Evolutionary conservation across 495 filamentous ascomycete genomes (phyloP).

Genomic region (Hypomontagnella submonticulosa): DNA sequence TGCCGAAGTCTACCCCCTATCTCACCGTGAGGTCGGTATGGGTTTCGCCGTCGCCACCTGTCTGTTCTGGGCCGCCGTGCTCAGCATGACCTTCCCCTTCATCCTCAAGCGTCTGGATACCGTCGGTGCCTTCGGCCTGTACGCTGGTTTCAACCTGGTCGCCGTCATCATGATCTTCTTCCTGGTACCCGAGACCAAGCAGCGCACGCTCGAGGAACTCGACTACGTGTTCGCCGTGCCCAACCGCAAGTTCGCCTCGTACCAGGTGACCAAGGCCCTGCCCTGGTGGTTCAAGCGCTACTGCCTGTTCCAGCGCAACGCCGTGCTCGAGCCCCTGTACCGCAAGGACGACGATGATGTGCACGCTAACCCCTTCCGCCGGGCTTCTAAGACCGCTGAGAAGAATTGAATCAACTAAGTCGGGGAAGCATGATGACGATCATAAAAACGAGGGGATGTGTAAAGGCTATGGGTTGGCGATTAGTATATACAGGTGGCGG

Average conservation of each 20-base stretch:
- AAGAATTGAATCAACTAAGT: too few relatives aligned
- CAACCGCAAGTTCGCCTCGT: slow-evolving; percentile 67
- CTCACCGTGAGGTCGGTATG: slow-evolving; percentile 81
- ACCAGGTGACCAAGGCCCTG: slow-evolving; percentile 72
- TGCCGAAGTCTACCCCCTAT: slow-evolving; percentile 81
- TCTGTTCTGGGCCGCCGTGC: slow-evolving; percentile 72
- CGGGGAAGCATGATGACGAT: not conserved
- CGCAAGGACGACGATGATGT: slow-evolving; percentile 44
- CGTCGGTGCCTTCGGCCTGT: slow-evolving; percentile 68
- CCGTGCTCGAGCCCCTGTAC: slow-evolving; percentile 71
- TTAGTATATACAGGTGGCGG: not conserved
- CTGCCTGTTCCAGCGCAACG: slow-evolving; percentile 66
- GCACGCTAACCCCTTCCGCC: not conserved
- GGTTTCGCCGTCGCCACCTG: slow-evolving; percentile 75
- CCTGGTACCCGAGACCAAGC: slow-evolving; percentile 74
- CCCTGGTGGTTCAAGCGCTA: slow-evolving; percentile 76
- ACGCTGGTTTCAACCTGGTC: slow-evolving; percentile 70
- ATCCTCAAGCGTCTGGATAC: slow-evolving; percentile 65
- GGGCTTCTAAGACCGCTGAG: not conserved
- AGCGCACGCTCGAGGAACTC: slow-evolving; percentile 78
- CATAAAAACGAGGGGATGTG: not conserved
- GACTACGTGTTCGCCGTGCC: slow-evolving; percentile 86
- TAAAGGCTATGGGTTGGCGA: not conserved
- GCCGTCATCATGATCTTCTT: slow-evolving; percentile 76
- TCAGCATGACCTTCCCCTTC: slow-evolving; percentile 73